Evolutionary conservation across 805 yeast species (phyloP).

Genomic region (Kluyveromyces wickerhamii): DNA sequence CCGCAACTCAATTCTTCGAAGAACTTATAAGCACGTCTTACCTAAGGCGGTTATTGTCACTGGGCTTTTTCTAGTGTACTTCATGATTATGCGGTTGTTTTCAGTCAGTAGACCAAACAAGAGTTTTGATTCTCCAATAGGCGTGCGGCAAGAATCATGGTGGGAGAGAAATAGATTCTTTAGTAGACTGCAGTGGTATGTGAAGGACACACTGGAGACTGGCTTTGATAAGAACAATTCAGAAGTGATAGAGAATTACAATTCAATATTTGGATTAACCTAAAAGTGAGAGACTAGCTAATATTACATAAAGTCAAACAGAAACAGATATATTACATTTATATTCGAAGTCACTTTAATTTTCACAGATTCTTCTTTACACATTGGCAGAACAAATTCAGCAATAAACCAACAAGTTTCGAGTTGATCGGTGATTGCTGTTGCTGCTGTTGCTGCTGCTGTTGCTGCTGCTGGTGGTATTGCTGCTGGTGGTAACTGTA

Average conservation of each 20-base stretch:
- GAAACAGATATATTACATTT: no score
- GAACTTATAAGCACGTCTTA: neutral
- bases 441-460: conserved; percentile 21
- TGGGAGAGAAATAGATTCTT: conserved; percentile 17
- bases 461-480: conserved; percentile 21
- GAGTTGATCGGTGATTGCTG: conserved; percentile 14
- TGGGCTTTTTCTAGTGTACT: no score
- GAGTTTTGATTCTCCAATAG: no score
- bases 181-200: conserved; percentile 18
- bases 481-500: conserved; percentile 24
- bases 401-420: conserved; percentile 13
- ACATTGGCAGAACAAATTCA: conserved; percentile 32
- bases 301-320: no score
- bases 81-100: no score
- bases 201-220: conserved; percentile 12
- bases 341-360: neutral
- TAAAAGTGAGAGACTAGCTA: no score
- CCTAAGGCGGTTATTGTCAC: no score
- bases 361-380: conserved; percentile 19
- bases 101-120: no score
- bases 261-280: conserved; percentile 15
- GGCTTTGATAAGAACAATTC: conserved; percentile 1
- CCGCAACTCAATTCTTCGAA: neutral
- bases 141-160: conserved; percentile 12
- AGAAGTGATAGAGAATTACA: conserved; percentile 10